Evolutionary conservation across 495 filamentous ascomycete genomes (phyloP).

Genomic region (Jackrogersella multiformis): DNA sequence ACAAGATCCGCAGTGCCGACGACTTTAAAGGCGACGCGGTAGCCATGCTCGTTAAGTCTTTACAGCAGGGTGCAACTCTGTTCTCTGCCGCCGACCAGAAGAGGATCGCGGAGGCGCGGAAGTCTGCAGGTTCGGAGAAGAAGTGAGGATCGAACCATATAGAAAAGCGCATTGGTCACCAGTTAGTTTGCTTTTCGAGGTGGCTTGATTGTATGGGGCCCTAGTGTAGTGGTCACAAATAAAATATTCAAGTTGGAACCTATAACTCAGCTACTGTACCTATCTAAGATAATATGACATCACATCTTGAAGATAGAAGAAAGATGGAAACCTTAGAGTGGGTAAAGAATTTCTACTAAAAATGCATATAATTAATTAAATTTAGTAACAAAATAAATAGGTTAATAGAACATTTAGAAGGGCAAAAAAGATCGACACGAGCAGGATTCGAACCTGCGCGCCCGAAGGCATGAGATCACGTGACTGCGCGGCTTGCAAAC

Average conservation of each 20-base stretch:
- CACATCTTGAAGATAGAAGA: no score
- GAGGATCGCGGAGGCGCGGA: constrained; percentile 44
- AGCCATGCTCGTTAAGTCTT: constrained; percentile 67
- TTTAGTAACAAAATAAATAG: neutral
- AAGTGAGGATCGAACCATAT: neutral
- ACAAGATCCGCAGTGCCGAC: constrained; percentile 68
- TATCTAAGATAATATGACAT: no score
- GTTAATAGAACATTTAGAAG: neutral
- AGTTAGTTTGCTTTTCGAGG: neutral
- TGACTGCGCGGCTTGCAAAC: neutral
- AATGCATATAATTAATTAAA: neutral
- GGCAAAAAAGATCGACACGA: constrained; percentile 26
- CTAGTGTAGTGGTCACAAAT: neutral
- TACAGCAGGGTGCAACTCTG: constrained; percentile 68
- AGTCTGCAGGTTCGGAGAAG: constrained; percentile 8
- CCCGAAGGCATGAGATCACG: constrained; percentile 61
- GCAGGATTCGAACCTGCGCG: constrained; percentile 58
- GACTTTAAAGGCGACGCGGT: constrained; percentile 73
- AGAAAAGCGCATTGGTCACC: neutral
- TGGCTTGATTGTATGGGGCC: neutral
- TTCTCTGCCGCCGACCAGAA: constrained; percentile 58
- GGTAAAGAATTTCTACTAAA: no score
- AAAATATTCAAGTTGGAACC: neutral
- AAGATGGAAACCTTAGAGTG: no score
- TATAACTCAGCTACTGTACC: no score